Evolutionary conservation across 1,284 basidiomycete species (phyloP).

Genomic region (Coniferiporia sulphurascens): DNA sequence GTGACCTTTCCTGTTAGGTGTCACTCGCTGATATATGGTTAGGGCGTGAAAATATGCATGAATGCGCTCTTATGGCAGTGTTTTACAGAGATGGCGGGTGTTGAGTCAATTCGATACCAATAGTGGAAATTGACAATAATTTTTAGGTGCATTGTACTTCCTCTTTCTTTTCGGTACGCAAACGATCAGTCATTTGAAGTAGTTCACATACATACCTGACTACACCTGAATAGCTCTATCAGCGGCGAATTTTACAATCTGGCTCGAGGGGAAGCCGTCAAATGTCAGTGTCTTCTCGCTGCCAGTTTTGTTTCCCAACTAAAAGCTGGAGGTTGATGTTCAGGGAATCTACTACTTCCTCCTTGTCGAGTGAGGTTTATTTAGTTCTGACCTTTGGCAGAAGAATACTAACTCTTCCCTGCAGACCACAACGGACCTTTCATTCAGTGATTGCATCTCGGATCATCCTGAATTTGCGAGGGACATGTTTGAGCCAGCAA

Average conservation of each 20-base stretch:
- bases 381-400: background rate
- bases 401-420: background rate
- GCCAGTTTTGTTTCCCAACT: no score
- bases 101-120: no score
- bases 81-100: constrained; percentile 1
- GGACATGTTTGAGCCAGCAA: background rate
- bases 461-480: background rate
- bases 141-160: background rate
- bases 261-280: no score
- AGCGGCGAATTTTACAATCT: no score
- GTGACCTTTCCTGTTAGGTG: background rate
- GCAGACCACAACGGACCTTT: constrained; percentile 8
- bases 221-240: no score
- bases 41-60: background rate
- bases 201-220: no score
- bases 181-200: no score
- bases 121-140: no score
- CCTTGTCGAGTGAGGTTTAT: no score
- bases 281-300: no score
- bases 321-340: no score
- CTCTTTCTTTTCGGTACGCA: background rate
- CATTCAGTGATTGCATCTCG: constrained; percentile 8
- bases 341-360: no score
- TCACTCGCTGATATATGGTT: background rate
- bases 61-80: background rate